Percentiles rank a stretch among this genome's conserved stretches.
Conservation (phyloP, 192 early-diverging fungal species). For the Spinellus fusiger region DNA sequence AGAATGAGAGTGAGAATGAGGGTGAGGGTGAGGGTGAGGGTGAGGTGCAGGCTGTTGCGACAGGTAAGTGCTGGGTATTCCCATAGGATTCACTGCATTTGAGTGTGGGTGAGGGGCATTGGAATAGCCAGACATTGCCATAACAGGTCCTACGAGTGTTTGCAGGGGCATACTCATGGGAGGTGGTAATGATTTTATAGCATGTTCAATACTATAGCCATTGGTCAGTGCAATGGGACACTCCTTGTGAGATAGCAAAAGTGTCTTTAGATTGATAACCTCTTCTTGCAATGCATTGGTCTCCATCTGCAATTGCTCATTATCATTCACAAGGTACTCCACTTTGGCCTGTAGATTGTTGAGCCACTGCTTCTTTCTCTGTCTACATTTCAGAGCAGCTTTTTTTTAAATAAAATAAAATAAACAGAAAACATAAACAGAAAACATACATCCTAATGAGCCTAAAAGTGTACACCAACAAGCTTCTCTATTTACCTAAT, state of each 20-base stretch:
- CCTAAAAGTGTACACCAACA: background rate
- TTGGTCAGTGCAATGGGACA: conserved; percentile 65
- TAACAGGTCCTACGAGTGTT: no score
- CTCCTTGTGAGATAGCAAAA: conserved; percentile 73
- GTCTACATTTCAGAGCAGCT: conserved; percentile 88
- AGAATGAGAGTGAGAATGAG: no score
- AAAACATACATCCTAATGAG: background rate
- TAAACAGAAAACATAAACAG: background rate
- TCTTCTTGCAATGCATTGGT: conserved; percentile 59
- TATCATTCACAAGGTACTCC: conserved; percentile 57
- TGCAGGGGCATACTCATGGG: background rate
- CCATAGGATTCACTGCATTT: no score
- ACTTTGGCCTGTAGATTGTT: conserved; percentile 67
- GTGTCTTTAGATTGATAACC: conserved; percentile 67
- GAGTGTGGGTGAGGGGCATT: no score
- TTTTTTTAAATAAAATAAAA: conserved; percentile 2
- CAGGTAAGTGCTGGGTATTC: no score
- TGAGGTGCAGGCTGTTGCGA: no score
- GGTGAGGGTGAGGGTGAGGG: no score
- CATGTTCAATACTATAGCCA: conserved; percentile 23
- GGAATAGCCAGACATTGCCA: no score
- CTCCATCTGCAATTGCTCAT: conserved; percentile 57
- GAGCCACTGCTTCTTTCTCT: conserved; percentile 91
- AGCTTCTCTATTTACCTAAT: conserved; percentile 54
- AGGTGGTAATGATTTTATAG: background rate